Evolutionary conservation across 2,329 filamentous ascomycete species (phyloP), one percentile per base, ranked within the genome.

Genomic region (Exophiala spinifera): DNA sequence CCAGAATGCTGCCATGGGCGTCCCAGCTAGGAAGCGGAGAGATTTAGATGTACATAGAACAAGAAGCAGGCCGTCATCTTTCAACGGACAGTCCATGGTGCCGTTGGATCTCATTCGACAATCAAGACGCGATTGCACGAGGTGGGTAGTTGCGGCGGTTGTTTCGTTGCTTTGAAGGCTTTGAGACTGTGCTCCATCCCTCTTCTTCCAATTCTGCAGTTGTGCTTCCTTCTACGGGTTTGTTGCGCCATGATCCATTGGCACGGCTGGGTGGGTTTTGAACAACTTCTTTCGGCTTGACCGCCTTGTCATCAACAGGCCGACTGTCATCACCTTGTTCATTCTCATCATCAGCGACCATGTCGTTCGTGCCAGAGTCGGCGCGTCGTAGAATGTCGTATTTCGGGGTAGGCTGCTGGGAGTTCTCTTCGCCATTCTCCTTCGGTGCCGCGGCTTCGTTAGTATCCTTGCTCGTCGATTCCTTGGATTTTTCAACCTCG

Each of bases 321-420:
- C 37, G 63, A 36, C 73, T 72, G 43, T 77, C 73, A 43, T 73
- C 69, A 15, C 66, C 70, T 53, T 75, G 73, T 31, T 72, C 67
- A 34, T 75, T 72, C 23, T 67, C 73, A 59, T 81, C 77, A 37
- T 80, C 79, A 51, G 75, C 69, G 51, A 73, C 70, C 63, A 79
- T 76, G 36, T 73, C 72, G 33, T 69, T 73, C 61, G 78, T 78
- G 13, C 73, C 74, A 45, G 76, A 75, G 51, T 69, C 72, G 56
- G 72, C 71, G 63, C 78, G 74, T 64, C 75, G 77, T 56, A 83
- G 73, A 62, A 83, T 77, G 63, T 83, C 82, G 61, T 78, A 79
- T 36, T 74, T 73, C 21, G 72, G 72, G 50, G 74, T 58, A 72
- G 72, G 8, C 21, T 28, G 23, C 71, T 62, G 49, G 33, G 56